phyloP scores from a whole-genome alignment of 2,329 filamentous ascomycete species.

The Exophiala mesophila region DNA sequence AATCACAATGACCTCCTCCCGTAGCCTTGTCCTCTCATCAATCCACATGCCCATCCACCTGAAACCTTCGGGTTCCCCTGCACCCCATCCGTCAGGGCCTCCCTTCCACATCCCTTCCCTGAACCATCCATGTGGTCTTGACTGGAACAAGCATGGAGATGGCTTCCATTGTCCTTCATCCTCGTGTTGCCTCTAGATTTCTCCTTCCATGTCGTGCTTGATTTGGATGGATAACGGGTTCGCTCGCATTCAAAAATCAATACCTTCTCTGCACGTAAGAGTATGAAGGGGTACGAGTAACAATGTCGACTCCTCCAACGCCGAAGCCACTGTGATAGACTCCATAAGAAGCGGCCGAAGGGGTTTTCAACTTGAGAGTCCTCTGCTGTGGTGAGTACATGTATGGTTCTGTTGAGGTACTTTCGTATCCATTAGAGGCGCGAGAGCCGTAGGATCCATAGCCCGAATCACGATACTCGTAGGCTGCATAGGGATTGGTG shows the following conservation, averaged over 20 bases:
- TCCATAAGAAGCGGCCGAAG: conserved; percentile 10
- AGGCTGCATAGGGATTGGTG: conserved; percentile 12
- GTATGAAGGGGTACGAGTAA: conserved; percentile 17
- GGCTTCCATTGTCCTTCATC: not conserved
- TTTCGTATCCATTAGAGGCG: conserved; percentile 13
- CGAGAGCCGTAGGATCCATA: conserved; percentile 23
- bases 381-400: conserved; percentile 15
- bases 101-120: too few relatives aligned
- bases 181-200: too few relatives aligned
- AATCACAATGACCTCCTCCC: too few relatives aligned
- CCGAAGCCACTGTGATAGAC: conserved; percentile 18
- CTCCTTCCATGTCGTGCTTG: too few relatives aligned
- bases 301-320: conserved; percentile 12
- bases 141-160: conserved; percentile 15
- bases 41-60: too few relatives aligned
- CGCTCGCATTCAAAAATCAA: conserved; percentile 4
- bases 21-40: too few relatives aligned
- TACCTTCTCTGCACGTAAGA: conserved; percentile 12
- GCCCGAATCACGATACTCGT: conserved; percentile 20
- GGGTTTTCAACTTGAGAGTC: conserved; percentile 10
- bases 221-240: too few relatives aligned
- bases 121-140: too few relatives aligned
- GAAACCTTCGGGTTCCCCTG: too few relatives aligned
- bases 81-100: too few relatives aligned
- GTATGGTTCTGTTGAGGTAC: conserved; percentile 21